Evolutionary conservation across 306 rosid genomes (phyloP), one percentile per base, ranked within the genome.

Genomic region (Quercus berberidifolia): DNA sequence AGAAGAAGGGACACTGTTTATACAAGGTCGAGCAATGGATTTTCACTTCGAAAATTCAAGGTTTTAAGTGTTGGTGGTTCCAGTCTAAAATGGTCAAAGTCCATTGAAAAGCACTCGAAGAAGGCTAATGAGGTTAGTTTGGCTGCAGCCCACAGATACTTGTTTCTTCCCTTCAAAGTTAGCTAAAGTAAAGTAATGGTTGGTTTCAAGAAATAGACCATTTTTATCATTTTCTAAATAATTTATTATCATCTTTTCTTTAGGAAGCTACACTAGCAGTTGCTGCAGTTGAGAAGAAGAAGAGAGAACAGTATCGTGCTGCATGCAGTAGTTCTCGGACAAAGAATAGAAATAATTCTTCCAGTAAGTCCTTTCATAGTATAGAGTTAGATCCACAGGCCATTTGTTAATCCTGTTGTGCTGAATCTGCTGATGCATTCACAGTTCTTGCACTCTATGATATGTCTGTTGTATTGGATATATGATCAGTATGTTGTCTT

Each of bases 21-120:
- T 88, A 89, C 93, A 70, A 91, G 92, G 84, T 95, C 99, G 15
- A 90, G 74, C 76, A 88, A 87, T 78, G 99, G 99, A 73, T 93
- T 90, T 85, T 95, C 98, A 63, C 97, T 95, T 43, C 83, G 93
- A 84, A 95, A 92, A 84, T 92, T 91, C 87, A 92, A 93, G 87
- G 98, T 95, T 71, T 81, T 95, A 86, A 91, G 98, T 80, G 91
- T 92, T 83, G 99, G 92, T n/a, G 97, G 98, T 19, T 88, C 93
- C 76, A 95, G 99, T 88, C 85, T 95, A 79, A 95, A 92, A 86
- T 95, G 99, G 99, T 95, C 99, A 82, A 95, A 92, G 87, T 95
- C 99, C 81, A 91, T 95, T 76, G 99, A 95, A 83, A 95, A 64
- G 74, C 89, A 79, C 84, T 91, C 99, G 23, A 92, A 92, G 92